phyloP scores from a whole-genome alignment of 2,329 filamentous ascomycete species.

The Aspergillus nomiae region DNA sequence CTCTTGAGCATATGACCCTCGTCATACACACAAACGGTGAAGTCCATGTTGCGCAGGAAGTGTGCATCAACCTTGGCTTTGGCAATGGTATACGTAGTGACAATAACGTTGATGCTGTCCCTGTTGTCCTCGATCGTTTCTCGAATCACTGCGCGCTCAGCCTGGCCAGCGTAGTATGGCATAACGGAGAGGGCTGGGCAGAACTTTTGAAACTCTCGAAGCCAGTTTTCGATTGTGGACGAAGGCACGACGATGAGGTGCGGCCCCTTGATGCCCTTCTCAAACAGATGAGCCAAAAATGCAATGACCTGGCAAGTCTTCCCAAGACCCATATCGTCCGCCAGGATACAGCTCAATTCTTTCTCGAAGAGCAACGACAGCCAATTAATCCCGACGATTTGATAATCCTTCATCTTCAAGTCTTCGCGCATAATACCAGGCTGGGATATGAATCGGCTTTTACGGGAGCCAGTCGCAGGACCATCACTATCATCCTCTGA shows the following conservation, averaged over 20 bases:
- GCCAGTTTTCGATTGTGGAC: slow-evolving; percentile 94
- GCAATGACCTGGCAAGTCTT: slow-evolving; percentile 98
- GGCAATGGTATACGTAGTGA: slow-evolving; percentile 72
- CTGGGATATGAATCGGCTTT: slow-evolving; percentile 60
- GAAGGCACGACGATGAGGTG: slow-evolving; percentile 88
- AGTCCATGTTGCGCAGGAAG: slow-evolving; percentile 63
- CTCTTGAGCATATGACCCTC: slow-evolving; percentile 96
- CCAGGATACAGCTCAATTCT: slow-evolving; percentile 82
- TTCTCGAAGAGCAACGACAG: slow-evolving; percentile 79
- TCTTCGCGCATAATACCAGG: slow-evolving; percentile 76
- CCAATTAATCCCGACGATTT: slow-evolving; percentile 95
- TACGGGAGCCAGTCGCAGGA: slow-evolving; percentile 35
- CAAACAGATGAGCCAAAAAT: slow-evolving; percentile 80
- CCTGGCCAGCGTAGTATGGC: slow-evolving; percentile 71
- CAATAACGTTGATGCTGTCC: slow-evolving; percentile 67
- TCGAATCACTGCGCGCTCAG: slow-evolving; percentile 68
- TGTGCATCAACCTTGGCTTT: slow-evolving; percentile 62
- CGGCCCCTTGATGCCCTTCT: slow-evolving; percentile 67
- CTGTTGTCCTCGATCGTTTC: slow-evolving; percentile 66
- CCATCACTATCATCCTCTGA: slow-evolving; percentile 52
- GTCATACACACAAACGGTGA: slow-evolving; percentile 74
- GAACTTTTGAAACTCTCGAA: slow-evolving; percentile 85
- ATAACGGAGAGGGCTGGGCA: slow-evolving; percentile 73
- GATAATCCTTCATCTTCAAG: slow-evolving; percentile 85
- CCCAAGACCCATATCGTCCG: slow-evolving; percentile 93